Percentiles rank a stretch among this genome's conserved stretches.
Conservation (phyloP, 2,329 filamentous ascomycete species). For the Cladosporium phlei region DNA sequence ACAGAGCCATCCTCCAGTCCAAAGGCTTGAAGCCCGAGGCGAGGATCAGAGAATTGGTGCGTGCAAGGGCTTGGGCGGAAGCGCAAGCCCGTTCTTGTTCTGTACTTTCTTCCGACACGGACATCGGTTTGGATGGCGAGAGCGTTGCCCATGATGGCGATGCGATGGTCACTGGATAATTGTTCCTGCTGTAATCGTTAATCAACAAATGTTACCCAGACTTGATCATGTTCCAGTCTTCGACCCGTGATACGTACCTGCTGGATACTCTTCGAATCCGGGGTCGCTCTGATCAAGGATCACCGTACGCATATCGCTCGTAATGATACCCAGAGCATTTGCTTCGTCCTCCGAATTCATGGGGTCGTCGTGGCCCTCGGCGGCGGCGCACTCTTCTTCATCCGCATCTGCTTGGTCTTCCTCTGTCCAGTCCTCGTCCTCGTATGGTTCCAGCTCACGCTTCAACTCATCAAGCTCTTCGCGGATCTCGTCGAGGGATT, state of each 20-base stretch:
- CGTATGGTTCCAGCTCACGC: too few relatives aligned
- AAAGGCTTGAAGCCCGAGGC: slow-evolving; percentile 72
- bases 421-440: too few relatives aligned
- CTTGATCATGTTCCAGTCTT: background rate
- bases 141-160: slow-evolving; percentile 14
- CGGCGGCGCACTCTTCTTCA: too few relatives aligned
- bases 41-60: slow-evolving; percentile 74
- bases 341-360: background rate
- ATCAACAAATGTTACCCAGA: too few relatives aligned
- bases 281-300: too few relatives aligned
- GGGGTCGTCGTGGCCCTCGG: too few relatives aligned
- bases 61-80: slow-evolving; percentile 82
- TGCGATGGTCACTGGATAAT: slow-evolving; percentile 19
- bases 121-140: slow-evolving; percentile 38
- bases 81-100: slow-evolving; percentile 47
- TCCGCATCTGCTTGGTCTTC: too few relatives aligned
- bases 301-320: too few relatives aligned
- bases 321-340: background rate
- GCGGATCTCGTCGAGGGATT: too few relatives aligned
- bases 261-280: too few relatives aligned
- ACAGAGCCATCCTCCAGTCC: slow-evolving; percentile 75
- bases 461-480: too few relatives aligned
- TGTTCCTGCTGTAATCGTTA: too few relatives aligned
- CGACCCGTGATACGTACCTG: background rate
- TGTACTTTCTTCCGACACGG: slow-evolving; percentile 37